phyloP scores from a whole-genome alignment of 192 early-diverging fungal species.

The Martensiomyces pterosporus region DNA sequence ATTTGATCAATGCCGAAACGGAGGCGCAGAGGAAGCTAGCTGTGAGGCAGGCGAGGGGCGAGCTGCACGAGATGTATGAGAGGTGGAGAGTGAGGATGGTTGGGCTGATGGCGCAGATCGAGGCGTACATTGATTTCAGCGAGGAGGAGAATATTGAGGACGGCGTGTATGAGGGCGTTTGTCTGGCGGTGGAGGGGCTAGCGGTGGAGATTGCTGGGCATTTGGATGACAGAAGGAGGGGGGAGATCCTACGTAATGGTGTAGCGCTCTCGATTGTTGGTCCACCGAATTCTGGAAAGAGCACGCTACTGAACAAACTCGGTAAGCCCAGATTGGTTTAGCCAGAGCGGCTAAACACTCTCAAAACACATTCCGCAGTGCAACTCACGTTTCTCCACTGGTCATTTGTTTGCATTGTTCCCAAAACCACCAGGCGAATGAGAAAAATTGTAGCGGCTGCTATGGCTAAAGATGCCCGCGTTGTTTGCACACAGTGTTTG shows the following conservation, averaged over 20 bases:
- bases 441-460: too few species aligned
- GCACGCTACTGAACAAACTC: conserved; percentile 64
- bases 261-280: conserved; percentile 67
- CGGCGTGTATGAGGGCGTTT: conserved; percentile 39
- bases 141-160: conserved; percentile 80
- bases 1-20: conserved; percentile 76
- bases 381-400: too few species aligned
- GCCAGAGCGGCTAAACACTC: too few species aligned
- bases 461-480: too few species aligned
- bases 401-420: too few species aligned
- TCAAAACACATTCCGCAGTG: too few species aligned
- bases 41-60: conserved; percentile 66
- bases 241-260: conserved; percentile 72
- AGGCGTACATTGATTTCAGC: conserved; percentile 75
- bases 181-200: conserved; percentile 3
- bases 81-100: conserved; percentile 60
- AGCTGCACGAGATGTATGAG: conserved; percentile 59
- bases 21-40: conserved; percentile 67
- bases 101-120: conserved; percentile 55
- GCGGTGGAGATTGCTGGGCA: conserved; percentile 34
- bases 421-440: too few species aligned
- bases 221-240: conserved; percentile 58
- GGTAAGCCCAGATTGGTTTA: too few species aligned
- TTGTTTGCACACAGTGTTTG: too few species aligned
- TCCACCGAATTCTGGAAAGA: conserved; percentile 77